Evolutionary conservation across 306 rosid species (phyloP).

Genomic region (Ochetophila trinervis): DNA sequence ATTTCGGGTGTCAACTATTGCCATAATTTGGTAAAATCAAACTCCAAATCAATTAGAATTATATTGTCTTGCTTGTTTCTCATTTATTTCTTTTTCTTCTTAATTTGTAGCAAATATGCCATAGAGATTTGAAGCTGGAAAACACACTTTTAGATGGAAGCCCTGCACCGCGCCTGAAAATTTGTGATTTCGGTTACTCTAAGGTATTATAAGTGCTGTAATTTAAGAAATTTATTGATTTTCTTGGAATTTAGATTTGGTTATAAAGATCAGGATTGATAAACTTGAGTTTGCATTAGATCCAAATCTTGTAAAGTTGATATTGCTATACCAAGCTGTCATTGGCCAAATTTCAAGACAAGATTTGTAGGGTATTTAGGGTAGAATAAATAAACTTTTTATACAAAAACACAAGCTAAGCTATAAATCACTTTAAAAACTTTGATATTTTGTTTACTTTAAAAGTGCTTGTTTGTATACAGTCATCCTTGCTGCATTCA

Average conservation of each 20-base stretch:
- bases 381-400: too few relatives aligned
- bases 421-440: not conserved
- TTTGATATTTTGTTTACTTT: not conserved
- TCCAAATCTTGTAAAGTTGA: too few relatives aligned
- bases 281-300: too few relatives aligned
- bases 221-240: not conserved
- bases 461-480: not conserved
- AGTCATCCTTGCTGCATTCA: conserved; percentile 26
- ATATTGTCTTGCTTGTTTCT: not conserved
- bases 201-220: conserved; percentile 33
- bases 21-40: conserved; percentile 48
- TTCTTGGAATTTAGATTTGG: not conserved
- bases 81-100: not conserved
- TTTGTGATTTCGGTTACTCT: conserved; percentile 68
- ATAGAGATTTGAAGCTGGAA: conserved; percentile 24
- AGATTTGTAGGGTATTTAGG: too few relatives aligned
- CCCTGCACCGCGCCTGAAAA: conserved; percentile 67
- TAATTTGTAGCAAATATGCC: conserved; percentile 21
- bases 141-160: conserved; percentile 49
- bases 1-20: conserved; percentile 63
- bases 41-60: not conserved
- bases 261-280: not conserved
- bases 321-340: too few relatives aligned
- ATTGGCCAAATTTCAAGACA: too few relatives aligned
- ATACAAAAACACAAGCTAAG: not conserved